Evolutionary conservation across 176 grass and related monocot genomes (phyloP), one percentile per base, ranked within the genome.

Genomic region (maize (Zea mays)): DNA sequence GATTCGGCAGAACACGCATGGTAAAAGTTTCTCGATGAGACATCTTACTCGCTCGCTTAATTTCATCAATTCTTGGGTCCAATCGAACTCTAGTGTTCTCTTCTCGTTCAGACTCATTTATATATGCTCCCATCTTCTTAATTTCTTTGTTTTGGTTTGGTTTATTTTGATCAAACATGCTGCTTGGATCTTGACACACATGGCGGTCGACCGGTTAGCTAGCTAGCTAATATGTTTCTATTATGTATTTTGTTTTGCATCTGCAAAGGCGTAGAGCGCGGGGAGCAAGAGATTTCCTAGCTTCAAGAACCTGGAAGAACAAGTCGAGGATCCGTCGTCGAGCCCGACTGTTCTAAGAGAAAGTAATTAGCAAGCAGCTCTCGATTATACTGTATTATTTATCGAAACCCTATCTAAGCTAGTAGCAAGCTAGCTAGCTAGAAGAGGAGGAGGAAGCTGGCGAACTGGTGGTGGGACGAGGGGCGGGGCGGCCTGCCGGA

Each of bases 391-490:
- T 27, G 27, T 27, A 27, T 27, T 27, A 27, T 27, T 51, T 17
- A 41, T 62, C 58, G 27, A 64, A 77, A 78, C 61, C 75, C 72
- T 73, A 73, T 6, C 15, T 77, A 62, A 2, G 2, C 27, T 47
- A 41, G 10, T 47, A 47, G 45, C 45, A 47, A 47, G 13, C 4
- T n/a, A 68, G 59, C 4, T 70, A 49, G 59, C 60, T 42, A 50
- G 76, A 38, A 62, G 21, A 40, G 47, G 78, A 46, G 62, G n/a
- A 42, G 54, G 69, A 88, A 86, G 76, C 86, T 95, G 92, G 89
- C 89, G 69, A 95, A 77, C 79, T 76, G 80, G 72, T 95, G 92
- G 92, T 95, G 89, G 92, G 78, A 85, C 66, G 84, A 88, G 48
- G 92, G 89, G 35, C 80, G 76, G 76, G 75, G 81, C 19, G 77